These are phyloP conservation scores for Polygonum aviculare DNA, from an alignment of 148 eudicot genomes.

Conservation along the genomic window DNA sequence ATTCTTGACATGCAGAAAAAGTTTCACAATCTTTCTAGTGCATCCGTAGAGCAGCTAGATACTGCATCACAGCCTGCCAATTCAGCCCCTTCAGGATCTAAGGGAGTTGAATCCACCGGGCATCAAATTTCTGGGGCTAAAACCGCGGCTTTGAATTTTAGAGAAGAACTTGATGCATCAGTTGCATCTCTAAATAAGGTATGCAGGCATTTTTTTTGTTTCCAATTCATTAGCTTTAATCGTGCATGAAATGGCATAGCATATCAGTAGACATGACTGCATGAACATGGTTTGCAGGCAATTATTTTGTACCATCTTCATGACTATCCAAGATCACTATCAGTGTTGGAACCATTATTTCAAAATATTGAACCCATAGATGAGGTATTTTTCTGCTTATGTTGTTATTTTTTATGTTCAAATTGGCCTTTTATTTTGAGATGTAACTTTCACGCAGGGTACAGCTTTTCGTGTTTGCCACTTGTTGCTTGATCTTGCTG, in stretches of 20 bases:
- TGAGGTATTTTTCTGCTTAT: conserved; percentile 42
- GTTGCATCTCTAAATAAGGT: conserved; percentile 71
- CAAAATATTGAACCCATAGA: conserved; percentile 86
- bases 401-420: neutral
- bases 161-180: conserved; percentile 51
- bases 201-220: conserved; percentile 10
- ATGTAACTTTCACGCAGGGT: conserved; percentile 35
- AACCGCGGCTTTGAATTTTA: conserved; percentile 29
- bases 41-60: conserved; percentile 58
- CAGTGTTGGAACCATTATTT: conserved; percentile 62
- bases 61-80: conserved; percentile 29
- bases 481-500: conserved; percentile 72
- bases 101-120: conserved; percentile 31
- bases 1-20: conserved; percentile 34
- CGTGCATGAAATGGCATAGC: neutral
- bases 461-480: conserved; percentile 79
- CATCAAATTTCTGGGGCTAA: conserved; percentile 24
- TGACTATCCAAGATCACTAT: conserved; percentile 59
- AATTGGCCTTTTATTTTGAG: neutral
- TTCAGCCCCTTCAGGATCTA: conserved; percentile 32
- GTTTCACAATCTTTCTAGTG: conserved; percentile 56
- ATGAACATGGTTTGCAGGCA: conserved; percentile 43
- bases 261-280: neutral
- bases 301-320: conserved; percentile 72
- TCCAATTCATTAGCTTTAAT: neutral